These are phyloP conservation scores for Phytophthora citrophthora DNA, from an alignment of 352 stramenopile species.

Conservation along the genomic window DNA sequence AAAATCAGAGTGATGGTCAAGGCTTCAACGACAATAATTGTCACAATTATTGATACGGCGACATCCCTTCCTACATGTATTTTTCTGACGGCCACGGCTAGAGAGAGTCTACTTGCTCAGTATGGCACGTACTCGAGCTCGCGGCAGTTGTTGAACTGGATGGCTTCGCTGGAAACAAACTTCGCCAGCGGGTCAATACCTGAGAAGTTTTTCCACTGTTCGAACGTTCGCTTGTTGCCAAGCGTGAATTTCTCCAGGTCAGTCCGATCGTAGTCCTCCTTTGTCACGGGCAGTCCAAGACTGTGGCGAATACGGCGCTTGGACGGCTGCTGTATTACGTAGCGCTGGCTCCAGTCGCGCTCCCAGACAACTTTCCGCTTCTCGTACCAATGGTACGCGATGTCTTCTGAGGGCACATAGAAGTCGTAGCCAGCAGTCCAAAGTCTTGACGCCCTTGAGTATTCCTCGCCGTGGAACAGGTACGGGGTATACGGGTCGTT, in stretches of 20 bases:
- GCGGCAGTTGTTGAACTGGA: slow-evolving; percentile 79
- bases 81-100: slow-evolving; percentile 4
- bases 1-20: slow-evolving; percentile 11
- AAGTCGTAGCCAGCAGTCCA: slow-evolving; percentile 87
- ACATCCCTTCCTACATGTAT: slow-evolving; percentile 9
- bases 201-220: slow-evolving; percentile 84
- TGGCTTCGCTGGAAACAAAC: slow-evolving; percentile 51
- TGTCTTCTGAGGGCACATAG: slow-evolving; percentile 74
- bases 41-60: slow-evolving; percentile 1
- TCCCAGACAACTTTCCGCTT: slow-evolving; percentile 85
- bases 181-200: slow-evolving; percentile 76
- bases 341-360: slow-evolving; percentile 75
- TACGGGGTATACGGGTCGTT: slow-evolving; percentile 84
- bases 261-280: slow-evolving; percentile 76
- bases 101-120: slow-evolving; percentile 14
- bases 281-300: slow-evolving; percentile 63
- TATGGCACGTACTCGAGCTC: slow-evolving; percentile 77
- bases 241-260: slow-evolving; percentile 74
- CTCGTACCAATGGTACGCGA: slow-evolving; percentile 86
- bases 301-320: slow-evolving; percentile 78
- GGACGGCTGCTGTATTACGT: slow-evolving; percentile 68
- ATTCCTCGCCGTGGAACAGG: slow-evolving; percentile 85
- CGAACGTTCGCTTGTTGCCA: slow-evolving; percentile 76
- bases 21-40: neutral
- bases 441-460: slow-evolving; percentile 75